Conservation (phyloP, 2,329 filamentous ascomycete genomes). For the Peltaster fructicola region DNA sequence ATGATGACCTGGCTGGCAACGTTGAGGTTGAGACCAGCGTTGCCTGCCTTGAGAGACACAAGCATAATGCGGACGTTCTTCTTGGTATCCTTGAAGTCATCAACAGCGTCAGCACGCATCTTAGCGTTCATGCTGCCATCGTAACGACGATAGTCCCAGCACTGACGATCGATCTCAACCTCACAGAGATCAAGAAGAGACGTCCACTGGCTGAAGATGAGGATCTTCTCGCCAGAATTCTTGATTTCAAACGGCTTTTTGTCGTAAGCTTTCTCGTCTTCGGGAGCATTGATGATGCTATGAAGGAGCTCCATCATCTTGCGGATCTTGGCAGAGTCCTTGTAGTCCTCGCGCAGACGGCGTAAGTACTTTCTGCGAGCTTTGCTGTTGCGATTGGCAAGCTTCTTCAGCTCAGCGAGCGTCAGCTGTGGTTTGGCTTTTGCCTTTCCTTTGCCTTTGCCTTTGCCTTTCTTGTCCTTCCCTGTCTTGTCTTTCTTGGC, state of each 20-base stretch:
- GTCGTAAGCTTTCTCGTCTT: conserved; percentile 22
- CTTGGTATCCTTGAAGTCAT: conserved; percentile 46
- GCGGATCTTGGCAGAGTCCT: conserved; percentile 58
- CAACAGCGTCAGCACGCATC: conserved; percentile 48
- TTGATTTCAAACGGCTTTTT: too few species aligned
- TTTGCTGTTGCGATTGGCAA: conserved; percentile 44
- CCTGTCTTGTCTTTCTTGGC: conserved; percentile 3
- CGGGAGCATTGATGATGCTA: conserved; percentile 22
- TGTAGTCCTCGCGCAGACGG: conserved; percentile 50
- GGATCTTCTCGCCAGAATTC: conserved; percentile 62
- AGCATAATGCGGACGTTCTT: conserved; percentile 49
- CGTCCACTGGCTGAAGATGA: conserved; percentile 71
- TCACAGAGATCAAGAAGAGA: conserved; percentile 62
- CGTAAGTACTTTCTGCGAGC: conserved; percentile 53
- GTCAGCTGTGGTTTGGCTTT: conserved; percentile 24
- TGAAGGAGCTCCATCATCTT: conserved; percentile 49
- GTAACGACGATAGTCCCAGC: conserved; percentile 48
- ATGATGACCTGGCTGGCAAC: conserved; percentile 74
- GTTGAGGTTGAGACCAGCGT: conserved; percentile 72
- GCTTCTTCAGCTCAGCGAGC: conserved; percentile 48
- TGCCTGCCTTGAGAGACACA: conserved; percentile 63
- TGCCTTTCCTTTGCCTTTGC: conserved; percentile 15
- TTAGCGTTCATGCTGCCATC: conserved; percentile 56
- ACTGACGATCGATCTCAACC: conserved; percentile 45
- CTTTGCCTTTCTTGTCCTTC: conserved; percentile 5